Evolutionary conservation across 352 stramenopile species (phyloP).

Genomic region (Phytophthora hibernalis): DNA sequence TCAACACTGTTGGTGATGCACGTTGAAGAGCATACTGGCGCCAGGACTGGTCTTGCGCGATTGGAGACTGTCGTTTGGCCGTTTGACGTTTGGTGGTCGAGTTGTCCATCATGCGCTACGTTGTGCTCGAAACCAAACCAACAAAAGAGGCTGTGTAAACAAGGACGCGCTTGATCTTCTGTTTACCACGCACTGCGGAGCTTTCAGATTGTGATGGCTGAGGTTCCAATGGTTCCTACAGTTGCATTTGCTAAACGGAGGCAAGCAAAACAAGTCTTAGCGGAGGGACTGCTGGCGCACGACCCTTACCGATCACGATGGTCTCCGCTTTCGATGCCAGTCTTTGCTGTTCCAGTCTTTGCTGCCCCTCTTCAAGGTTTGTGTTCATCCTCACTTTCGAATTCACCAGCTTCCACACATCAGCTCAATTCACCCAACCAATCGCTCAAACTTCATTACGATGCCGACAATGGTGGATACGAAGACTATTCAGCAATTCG

Average conservation of each 20-base stretch:
- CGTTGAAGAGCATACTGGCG: conserved; percentile 12
- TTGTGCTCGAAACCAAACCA: conserved; percentile 2
- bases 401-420: conserved; percentile 9
- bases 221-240: conserved; percentile 17
- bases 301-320: conserved; percentile 4
- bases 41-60: conserved; percentile 12
- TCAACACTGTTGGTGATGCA: neutral
- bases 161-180: conserved; percentile 4
- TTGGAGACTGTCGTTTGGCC: neutral
- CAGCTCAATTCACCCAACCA: neutral
- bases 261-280: conserved; percentile 31
- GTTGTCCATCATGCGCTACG: conserved; percentile 7
- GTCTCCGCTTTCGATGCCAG: conserved; percentile 14
- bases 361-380: neutral
- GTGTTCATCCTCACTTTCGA: conserved; percentile 17
- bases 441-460: neutral
- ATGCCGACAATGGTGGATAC: conserved; percentile 15
- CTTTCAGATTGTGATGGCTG: conserved; percentile 22
- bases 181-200: neutral
- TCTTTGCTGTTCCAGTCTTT: neutral
- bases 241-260: conserved; percentile 15
- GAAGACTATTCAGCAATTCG: conserved; percentile 27
- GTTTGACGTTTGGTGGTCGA: conserved; percentile 10
- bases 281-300: conserved; percentile 25
- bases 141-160: conserved; percentile 14